Percentiles rank a stretch among this genome's conserved stretches.
Conservation (phyloP, 352 stramenopile genomes). For the Pythium sukuiense region DNA sequence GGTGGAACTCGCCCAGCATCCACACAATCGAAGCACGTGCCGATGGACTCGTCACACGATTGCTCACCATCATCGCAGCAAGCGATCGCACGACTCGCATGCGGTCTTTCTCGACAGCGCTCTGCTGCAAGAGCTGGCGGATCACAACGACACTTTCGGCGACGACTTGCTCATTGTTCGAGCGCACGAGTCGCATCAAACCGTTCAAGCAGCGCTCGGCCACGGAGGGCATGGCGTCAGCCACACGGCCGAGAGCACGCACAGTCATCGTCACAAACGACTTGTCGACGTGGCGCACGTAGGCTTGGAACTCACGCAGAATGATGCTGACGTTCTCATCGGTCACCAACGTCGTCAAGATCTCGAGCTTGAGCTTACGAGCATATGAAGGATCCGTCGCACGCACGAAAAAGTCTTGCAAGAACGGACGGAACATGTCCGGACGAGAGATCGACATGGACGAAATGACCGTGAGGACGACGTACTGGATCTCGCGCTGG, state of each 20-base stretch:
- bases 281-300: constrained; percentile 95
- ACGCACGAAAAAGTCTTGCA: constrained; percentile 97
- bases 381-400: constrained; percentile 95
- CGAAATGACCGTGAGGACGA: constrained; percentile 95
- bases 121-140: constrained; percentile 93
- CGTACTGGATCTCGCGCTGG: constrained; percentile 97
- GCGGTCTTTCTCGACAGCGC: constrained; percentile 73
- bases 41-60: constrained; percentile 63
- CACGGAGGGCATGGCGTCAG: constrained; percentile 88
- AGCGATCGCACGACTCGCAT: constrained; percentile 77
- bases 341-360: constrained; percentile 92
- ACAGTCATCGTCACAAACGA: constrained; percentile 94
- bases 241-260: constrained; percentile 91
- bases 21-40: constrained; percentile 91
- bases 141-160: constrained; percentile 96
- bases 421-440: constrained; percentile 95
- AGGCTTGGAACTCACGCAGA: constrained; percentile 95
- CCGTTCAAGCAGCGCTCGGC: constrained; percentile 91
- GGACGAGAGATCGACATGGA: constrained; percentile 93
- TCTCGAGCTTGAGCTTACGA: constrained; percentile 97
- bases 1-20: constrained; percentile 91
- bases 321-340: constrained; percentile 92
- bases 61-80: constrained; percentile 73
- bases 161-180: constrained; percentile 89
- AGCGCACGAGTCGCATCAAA: constrained; percentile 82